These are phyloP conservation scores for Lactarius quietus DNA, from an alignment of 768 basidiomycete species.

Conservation along the genomic window DNA sequence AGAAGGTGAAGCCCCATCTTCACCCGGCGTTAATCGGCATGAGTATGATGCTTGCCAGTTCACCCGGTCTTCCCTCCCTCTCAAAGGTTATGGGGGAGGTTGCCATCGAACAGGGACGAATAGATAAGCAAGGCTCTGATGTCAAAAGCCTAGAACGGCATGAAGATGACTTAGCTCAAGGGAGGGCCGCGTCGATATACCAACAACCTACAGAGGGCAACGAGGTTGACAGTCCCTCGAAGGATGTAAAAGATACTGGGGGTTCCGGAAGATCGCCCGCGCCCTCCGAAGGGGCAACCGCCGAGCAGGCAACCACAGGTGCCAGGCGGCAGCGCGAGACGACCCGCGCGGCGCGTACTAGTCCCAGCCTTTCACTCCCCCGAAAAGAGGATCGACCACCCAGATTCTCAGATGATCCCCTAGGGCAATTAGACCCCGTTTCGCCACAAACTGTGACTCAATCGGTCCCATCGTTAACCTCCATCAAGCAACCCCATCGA, in stretches of 20 bases:
- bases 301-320: background rate
- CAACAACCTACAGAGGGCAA: conserved; percentile 37
- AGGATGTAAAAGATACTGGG: conserved; percentile 32
- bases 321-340: conserved; percentile 40
- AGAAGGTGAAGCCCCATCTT: conserved; percentile 67
- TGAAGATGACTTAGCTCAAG: conserved; percentile 41
- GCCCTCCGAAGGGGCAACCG: conserved; percentile 25
- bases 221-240: conserved; percentile 39
- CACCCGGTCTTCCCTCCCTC: conserved; percentile 70
- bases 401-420: conserved; percentile 65
- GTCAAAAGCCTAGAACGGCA: conserved; percentile 47
- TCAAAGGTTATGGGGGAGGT: conserved; percentile 75
- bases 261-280: conserved; percentile 18
- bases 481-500: conserved; percentile 43
- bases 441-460: conserved; percentile 49
- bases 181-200: conserved; percentile 24
- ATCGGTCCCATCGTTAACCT: conserved; percentile 68
- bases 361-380: conserved; percentile 66
- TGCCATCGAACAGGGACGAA: conserved; percentile 85
- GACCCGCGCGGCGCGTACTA: conserved; percentile 63
- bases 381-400: conserved; percentile 50
- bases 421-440: conserved; percentile 58
- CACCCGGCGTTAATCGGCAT: conserved; percentile 83
- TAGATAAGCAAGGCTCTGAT: conserved; percentile 55
- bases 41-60: conserved; percentile 73